These are phyloP conservation scores for Epichloe elymi DNA, from an alignment of 2,329 filamentous ascomycete genomes.

Conservation along the genomic window DNA sequence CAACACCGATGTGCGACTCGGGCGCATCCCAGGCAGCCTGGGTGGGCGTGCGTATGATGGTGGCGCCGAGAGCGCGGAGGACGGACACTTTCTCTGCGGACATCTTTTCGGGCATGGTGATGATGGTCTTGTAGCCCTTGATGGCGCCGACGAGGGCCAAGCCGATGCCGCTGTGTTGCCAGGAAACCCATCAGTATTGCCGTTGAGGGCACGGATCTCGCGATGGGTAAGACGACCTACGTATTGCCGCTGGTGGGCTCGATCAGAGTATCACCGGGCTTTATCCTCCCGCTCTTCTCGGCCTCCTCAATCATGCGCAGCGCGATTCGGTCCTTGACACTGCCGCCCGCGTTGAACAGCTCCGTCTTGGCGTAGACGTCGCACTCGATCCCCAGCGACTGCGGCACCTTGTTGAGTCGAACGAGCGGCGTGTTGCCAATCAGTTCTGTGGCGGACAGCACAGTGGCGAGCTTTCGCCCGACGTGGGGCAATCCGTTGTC, in stretches of 20 bases:
- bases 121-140: constrained; percentile 97
- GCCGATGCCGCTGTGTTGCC: constrained; percentile 56
- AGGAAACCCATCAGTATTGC: neutral
- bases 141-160: constrained; percentile 87
- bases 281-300: constrained; percentile 82
- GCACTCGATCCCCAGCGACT: constrained; percentile 78
- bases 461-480: constrained; percentile 23
- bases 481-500: constrained; percentile 2
- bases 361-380: constrained; percentile 87
- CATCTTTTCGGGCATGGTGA: constrained; percentile 99
- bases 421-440: constrained; percentile 97
- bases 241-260: constrained; percentile 98
- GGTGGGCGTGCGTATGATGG: constrained; percentile 94
- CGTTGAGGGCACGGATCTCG: neutral
- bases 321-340: constrained; percentile 90
- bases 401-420: constrained; percentile 81
- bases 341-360: constrained; percentile 86
- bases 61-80: constrained; percentile 81
- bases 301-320: constrained; percentile 96
- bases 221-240: constrained; percentile 20
- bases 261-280: constrained; percentile 92
- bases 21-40: constrained; percentile 90
- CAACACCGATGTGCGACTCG: constrained; percentile 94
- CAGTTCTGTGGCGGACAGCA: constrained; percentile 62
- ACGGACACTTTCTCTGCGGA: constrained; percentile 96